Evolutionary conservation across 1,284 basidiomycete genomes (phyloP).

Genomic region (Cryptococcus depauperatus): DNA sequence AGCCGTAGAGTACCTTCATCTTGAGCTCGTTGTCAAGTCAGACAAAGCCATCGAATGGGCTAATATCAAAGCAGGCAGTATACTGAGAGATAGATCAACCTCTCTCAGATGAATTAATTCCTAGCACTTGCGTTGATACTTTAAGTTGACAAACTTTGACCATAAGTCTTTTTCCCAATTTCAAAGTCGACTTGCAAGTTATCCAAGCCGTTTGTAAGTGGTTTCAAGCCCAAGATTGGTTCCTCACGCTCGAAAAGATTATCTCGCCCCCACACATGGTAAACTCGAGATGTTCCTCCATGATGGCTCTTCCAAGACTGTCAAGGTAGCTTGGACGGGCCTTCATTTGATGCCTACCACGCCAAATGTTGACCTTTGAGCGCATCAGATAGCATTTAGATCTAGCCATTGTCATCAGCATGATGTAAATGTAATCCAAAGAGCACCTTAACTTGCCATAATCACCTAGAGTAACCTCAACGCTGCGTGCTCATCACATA

Average conservation of each 20-base stretch:
- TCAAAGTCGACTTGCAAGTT: conserved; percentile 5
- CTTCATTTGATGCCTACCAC: conserved; percentile 10
- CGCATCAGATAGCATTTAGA: not conserved
- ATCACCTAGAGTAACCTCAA: too few species aligned
- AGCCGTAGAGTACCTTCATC: conserved; percentile 10
- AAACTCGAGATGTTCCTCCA: conserved; percentile 10
- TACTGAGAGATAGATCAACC: conserved; percentile 9
- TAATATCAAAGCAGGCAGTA: conserved; percentile 3
- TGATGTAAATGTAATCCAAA: too few species aligned
- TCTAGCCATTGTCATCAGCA: too few species aligned
- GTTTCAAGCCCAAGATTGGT: not conserved
- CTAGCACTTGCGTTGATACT: too few species aligned
- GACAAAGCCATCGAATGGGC: conserved; percentile 9
- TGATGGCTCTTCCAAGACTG: conserved; percentile 12
- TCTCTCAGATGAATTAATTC: conserved; percentile 10
- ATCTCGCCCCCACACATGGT: conserved; percentile 12
- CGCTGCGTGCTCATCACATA: too few species aligned
- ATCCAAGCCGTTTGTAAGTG: conserved; percentile 12
- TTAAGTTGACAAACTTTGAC: too few species aligned
- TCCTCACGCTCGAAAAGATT: conserved; percentile 4
- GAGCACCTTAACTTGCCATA: too few species aligned
- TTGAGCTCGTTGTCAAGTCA: conserved; percentile 7
- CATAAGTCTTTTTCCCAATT: conserved; percentile 9
- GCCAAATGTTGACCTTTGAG: conserved; percentile 7
- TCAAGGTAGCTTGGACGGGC: conserved; percentile 7